Evolutionary conservation across 257 asterid genomes (phyloP).

Genomic region (Plantago major): DNA sequence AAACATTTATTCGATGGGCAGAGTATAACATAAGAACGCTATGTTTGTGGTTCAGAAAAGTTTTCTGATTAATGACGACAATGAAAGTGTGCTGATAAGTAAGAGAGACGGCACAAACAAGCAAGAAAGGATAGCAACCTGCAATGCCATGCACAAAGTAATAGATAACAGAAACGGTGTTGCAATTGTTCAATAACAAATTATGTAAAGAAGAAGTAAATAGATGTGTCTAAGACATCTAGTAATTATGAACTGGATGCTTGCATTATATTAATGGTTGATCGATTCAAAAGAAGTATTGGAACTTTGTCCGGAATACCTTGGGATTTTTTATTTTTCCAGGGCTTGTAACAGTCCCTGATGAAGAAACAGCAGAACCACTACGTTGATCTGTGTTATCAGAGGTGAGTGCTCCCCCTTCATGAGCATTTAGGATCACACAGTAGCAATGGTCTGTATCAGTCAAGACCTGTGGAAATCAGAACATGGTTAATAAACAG

Average conservation of each 20-base stretch:
- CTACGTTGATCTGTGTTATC: conserved; percentile 35
- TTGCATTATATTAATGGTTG: background rate
- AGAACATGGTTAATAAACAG: conserved; percentile 12
- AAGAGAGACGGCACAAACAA: too few species aligned
- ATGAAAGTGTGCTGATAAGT: too few species aligned
- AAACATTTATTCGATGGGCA: too few species aligned
- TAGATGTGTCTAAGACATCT: background rate
- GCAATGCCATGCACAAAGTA: background rate
- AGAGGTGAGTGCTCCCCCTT: conserved; percentile 84
- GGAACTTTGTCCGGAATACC: conserved; percentile 35
- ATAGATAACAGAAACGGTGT: background rate
- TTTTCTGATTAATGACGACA: too few species aligned
- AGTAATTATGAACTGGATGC: background rate
- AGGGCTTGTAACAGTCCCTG: conserved; percentile 38
- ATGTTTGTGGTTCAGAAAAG: too few species aligned
- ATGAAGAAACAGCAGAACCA: conserved; percentile 37
- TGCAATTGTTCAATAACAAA: background rate
- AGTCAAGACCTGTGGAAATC: conserved; percentile 68
- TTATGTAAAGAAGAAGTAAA: background rate
- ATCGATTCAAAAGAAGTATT: conserved; percentile 7
- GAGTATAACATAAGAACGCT: too few species aligned
- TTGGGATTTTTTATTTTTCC: conserved; percentile 62
- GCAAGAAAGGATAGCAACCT: background rate
- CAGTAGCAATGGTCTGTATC: conserved; percentile 97
- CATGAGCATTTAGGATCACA: conserved; percentile 84